These are phyloP conservation scores for Metschnikowia colocasiae DNA, from an alignment of 805 yeast species.

Conservation along the genomic window DNA sequence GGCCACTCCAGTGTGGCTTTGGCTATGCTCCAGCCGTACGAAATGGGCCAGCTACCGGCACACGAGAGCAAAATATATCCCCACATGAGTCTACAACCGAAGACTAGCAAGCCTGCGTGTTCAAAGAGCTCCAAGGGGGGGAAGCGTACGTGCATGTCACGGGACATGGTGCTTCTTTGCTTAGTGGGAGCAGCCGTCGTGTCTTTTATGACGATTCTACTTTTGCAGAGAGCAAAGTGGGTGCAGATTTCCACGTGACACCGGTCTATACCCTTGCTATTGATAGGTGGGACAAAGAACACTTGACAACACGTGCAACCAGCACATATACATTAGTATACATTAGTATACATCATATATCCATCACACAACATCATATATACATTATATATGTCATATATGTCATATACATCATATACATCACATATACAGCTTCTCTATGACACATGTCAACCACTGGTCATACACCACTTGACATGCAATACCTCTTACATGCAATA, in stretches of 20 bases:
- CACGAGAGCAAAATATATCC: slow-evolving; percentile 3
- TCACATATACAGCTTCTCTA: no score
- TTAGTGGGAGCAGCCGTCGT: slow-evolving; percentile 8
- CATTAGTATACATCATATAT: no score
- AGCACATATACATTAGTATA: no score
- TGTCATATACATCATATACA: no score
- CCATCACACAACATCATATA: no score
- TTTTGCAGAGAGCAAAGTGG: slow-evolving; percentile 18
- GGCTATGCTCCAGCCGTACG: slow-evolving; percentile 18
- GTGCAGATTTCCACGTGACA: slow-evolving; percentile 9
- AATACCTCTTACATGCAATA: no score
- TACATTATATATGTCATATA: no score
- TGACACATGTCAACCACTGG: no score
- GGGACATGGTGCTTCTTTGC: neutral
- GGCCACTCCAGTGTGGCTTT: slow-evolving; percentile 19
- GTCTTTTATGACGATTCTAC: slow-evolving; percentile 10
- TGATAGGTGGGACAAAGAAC: no score
- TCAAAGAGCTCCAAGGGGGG: neutral
- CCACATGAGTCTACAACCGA: neutral
- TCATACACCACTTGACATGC: no score
- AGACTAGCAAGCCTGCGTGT: neutral
- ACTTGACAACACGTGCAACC: no score
- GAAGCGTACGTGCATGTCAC: neutral
- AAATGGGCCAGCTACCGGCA: slow-evolving; percentile 11
- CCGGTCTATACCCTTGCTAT: no score